Conservation (phyloP, 163 green algal genomes). For the Smithsoniella earleae region DNA sequence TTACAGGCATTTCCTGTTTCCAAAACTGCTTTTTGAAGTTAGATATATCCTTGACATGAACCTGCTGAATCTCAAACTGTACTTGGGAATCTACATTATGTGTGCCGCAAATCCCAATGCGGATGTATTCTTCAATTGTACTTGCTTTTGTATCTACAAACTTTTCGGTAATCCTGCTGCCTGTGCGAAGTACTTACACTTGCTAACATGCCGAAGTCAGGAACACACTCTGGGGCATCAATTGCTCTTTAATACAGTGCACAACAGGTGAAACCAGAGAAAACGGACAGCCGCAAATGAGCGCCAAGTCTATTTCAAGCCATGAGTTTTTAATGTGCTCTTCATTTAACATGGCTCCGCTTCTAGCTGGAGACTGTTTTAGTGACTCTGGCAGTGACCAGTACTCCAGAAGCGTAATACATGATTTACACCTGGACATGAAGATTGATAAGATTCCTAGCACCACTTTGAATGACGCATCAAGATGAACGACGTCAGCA, state of each 20-base stretch:
- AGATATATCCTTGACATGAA: background rate
- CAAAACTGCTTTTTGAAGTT: constrained; percentile 23
- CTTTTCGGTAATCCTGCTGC: background rate
- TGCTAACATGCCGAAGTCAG: background rate
- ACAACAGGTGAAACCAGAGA: background rate
- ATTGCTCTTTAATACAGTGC: background rate
- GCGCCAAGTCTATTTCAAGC: background rate
- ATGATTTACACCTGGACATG: no score
- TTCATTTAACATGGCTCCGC: no score
- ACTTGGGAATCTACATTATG: background rate
- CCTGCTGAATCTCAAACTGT: background rate
- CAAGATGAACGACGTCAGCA: no score
- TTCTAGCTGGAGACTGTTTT: no score
- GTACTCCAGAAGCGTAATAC: no score
- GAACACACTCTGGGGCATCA: background rate
- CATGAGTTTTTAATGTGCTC: no score
- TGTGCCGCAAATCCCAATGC: background rate
- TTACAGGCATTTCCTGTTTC: constrained; percentile 23
- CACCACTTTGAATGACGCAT: no score
- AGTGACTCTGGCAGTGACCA: no score
- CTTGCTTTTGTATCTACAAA: background rate
- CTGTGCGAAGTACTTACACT: background rate
- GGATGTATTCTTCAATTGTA: background rate
- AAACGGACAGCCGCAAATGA: constrained; percentile 14
- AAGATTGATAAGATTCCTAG: no score